Conservation (phyloP, 257 asterid genomes). For the Leptodermis oblonga region DNA sequence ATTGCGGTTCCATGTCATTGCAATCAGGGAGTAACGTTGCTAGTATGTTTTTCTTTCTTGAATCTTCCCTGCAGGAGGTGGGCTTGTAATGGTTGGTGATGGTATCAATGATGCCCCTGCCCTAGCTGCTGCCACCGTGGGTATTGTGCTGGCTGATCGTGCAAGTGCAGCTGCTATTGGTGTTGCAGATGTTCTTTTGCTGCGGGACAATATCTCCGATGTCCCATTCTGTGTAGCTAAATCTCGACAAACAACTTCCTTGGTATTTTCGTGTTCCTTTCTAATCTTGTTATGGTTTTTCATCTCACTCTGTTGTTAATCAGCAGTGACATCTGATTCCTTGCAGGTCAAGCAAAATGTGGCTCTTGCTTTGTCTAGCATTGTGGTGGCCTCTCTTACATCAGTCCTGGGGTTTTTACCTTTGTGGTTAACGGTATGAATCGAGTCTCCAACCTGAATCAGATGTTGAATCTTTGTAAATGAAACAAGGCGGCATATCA, state of each 20-base stretch:
- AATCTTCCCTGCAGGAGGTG: conserved; percentile 49
- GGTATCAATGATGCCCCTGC: conserved; percentile 99
- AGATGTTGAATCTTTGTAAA: too few relatives aligned
- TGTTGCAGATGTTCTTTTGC: conserved; percentile 89
- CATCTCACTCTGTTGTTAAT: not conserved
- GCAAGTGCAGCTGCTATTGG: conserved; percentile 99
- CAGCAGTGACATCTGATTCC: conserved; percentile 8
- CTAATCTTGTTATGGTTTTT: not conserved
- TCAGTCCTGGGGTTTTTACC: conserved; percentile 87
- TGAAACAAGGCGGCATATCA: too few relatives aligned
- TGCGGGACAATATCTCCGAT: conserved; percentile 87
- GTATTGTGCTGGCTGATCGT: conserved; percentile 90
- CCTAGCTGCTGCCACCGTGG: conserved; percentile 94
- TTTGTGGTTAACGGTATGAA: conserved; percentile 83
- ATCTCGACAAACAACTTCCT: conserved; percentile 78
- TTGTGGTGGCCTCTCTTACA: conserved; percentile 86
- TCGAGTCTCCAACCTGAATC: not conserved
- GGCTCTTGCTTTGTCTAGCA: conserved; percentile 84
- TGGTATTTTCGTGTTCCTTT: conserved; percentile 60
- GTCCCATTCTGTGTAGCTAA: conserved; percentile 91
- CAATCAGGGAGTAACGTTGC: not conserved
- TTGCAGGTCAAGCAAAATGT: conserved; percentile 90
- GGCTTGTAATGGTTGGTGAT: conserved; percentile 97
- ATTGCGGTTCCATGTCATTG: not conserved
- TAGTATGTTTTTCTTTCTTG: not conserved